These are phyloP conservation scores for Cryptosporidium tyzzeri DNA, from an alignment of 169 alveolate genomes.

Conservation along the genomic window DNA sequence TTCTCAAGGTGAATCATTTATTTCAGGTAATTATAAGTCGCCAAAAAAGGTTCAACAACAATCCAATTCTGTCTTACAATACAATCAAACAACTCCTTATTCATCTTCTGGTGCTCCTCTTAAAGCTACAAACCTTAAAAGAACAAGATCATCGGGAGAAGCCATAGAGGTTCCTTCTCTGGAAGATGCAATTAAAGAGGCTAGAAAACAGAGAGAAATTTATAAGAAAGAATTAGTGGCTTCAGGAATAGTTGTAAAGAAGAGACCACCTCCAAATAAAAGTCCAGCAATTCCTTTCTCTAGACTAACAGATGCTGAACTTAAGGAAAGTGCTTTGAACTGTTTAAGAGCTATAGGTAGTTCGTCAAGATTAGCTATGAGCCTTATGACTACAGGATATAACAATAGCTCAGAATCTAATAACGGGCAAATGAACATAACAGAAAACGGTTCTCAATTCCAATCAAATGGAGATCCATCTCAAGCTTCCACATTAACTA, in stretches of 20 bases:
- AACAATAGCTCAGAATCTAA: background rate
- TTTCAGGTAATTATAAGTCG: background rate
- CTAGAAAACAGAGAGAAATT: slow-evolving; percentile 58
- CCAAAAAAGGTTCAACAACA: background rate
- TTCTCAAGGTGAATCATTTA: background rate
- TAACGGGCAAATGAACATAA: background rate
- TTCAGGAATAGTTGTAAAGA: slow-evolving; percentile 37
- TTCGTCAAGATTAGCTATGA: slow-evolving; percentile 31
- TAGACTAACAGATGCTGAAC: slow-evolving; percentile 24
- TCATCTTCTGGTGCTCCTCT: background rate
- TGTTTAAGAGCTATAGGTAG: slow-evolving; percentile 18
- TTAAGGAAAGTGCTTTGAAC: slow-evolving; percentile 46
- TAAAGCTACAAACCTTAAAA: background rate
- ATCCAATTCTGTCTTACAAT: background rate
- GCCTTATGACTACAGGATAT: slow-evolving; percentile 2
- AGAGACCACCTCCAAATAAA: slow-evolving; percentile 66
- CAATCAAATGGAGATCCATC: background rate
- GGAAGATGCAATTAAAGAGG: slow-evolving; percentile 72
- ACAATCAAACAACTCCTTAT: background rate
- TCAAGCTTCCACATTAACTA: background rate
- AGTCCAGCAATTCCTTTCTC: slow-evolving; percentile 45
- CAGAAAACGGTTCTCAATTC: background rate
- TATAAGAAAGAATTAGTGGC: slow-evolving; percentile 55
- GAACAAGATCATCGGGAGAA: slow-evolving; percentile 74
- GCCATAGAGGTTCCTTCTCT: slow-evolving; percentile 52